Evolutionary conservation across 768 basidiomycete species (phyloP), one percentile per base, ranked within the genome.

Genomic region (Mycena crocata): DNA sequence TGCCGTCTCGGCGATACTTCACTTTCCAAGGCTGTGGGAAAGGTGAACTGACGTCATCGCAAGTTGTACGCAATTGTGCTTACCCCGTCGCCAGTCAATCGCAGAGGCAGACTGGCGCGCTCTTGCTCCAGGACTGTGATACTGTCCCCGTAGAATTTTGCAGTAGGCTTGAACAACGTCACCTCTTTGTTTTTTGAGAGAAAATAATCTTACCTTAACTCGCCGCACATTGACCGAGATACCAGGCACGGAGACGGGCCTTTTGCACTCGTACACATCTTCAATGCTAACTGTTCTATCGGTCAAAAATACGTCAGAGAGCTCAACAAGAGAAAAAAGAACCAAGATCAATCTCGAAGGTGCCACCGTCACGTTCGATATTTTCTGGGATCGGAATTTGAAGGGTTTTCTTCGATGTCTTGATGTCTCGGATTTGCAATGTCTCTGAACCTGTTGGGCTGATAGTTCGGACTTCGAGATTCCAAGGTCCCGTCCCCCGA

Each of bases 401-500:
- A 48, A 95, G 73, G 0, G 81, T 87, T 63, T 88, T 86, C 67
- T 83, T 83, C 5, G 86, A 74, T 0, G 83, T 82, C 46, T 85
- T 81, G 52, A 95, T 89, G 24, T 84, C 85, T 31, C 80, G 73
- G 66, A 93, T 80, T 21, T 79, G 79, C 21, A 93, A 66, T 14
- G 82, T 84, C 66, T 93, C 89, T 1, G 91, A 87, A 37, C 83
- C 85, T 57, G 86, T 86, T 5, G 92, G 89, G 7, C 93, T 92
- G 40, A 93, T 91, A 15, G 95, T 81, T 72, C 95, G 92, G 26
- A 96, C 81, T 50, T 93, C 92, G 31, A 99, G 75, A 71, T 88
- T 93, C 93, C 96, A 97, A 2, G 98, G 97, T 5, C 93, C 89
- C 5, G 90, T 93, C 52, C 98, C 98, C 92, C 96, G 56, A 17